phyloP scores from a whole-genome alignment of 495 filamentous ascomycete species.

The Tuber magnatum region DNA sequence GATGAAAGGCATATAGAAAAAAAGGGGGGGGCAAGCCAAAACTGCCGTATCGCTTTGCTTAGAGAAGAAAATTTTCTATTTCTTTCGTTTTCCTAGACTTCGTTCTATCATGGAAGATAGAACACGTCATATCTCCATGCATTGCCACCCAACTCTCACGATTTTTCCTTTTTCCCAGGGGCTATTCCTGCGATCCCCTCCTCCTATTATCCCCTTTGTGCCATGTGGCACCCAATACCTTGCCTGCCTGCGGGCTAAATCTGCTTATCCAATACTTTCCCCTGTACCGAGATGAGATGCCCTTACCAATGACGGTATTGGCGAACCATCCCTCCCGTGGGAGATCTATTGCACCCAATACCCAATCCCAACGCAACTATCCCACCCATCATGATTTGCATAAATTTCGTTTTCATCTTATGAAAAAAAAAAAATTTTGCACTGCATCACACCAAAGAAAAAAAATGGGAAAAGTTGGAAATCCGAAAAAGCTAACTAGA shows the following conservation, averaged over 20 bases:
- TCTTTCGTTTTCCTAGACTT: background rate
- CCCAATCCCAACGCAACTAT: background rate
- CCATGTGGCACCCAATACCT: slow-evolving; percentile 1
- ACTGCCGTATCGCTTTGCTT: background rate
- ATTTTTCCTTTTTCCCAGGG: background rate
- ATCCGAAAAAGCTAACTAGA: background rate
- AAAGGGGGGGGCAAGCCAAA: background rate
- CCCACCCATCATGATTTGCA: background rate
- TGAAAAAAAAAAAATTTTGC: background rate
- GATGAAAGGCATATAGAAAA: background rate
- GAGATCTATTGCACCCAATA: background rate
- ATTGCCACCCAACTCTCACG: background rate
- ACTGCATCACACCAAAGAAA: background rate
- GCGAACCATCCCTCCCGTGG: background rate
- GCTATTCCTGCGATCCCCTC: background rate
- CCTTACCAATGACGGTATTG: background rate
- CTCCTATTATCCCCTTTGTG: background rate
- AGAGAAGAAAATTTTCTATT: background rate
- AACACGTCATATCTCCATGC: slow-evolving; percentile 4
- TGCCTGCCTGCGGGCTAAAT: background rate
- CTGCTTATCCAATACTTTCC: background rate
- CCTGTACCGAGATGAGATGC: background rate
- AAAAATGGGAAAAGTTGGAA: background rate
- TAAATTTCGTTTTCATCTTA: background rate
- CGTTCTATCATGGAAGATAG: background rate